Evolutionary conservation across 108 stramenopile genomes (phyloP).

Genomic region (Nitzschia sp.): DNA sequence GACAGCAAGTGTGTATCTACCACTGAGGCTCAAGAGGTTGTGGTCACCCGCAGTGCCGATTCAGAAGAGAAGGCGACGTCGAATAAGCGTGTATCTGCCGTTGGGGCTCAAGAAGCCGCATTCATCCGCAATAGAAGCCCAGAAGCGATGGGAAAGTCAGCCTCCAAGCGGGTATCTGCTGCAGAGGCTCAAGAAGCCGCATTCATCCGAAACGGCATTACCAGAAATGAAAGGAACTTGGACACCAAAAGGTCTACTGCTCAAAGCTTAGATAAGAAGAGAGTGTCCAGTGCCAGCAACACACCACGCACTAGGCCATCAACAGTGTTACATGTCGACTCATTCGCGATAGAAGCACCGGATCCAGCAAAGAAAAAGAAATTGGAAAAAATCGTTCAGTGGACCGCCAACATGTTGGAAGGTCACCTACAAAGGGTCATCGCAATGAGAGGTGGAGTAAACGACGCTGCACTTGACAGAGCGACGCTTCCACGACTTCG

Average conservation of each 20-base stretch:
- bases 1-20: too few relatives aligned
- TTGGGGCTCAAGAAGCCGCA: too few relatives aligned
- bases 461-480: background rate
- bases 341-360: background rate
- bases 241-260: background rate
- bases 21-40: too few relatives aligned
- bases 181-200: too few relatives aligned
- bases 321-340: too few relatives aligned
- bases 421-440: slow-evolving; percentile 13
- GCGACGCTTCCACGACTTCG: background rate
- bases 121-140: too few relatives aligned
- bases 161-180: too few relatives aligned
- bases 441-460: background rate
- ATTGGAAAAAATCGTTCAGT: background rate
- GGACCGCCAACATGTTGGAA: slow-evolving; percentile 8
- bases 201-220: background rate
- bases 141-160: too few relatives aligned
- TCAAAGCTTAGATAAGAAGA: background rate
- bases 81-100: too few relatives aligned
- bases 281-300: background rate
- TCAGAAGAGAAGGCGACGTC: too few relatives aligned
- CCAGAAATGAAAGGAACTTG: background rate
- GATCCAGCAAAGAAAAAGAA: background rate
- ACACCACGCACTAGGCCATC: too few relatives aligned
- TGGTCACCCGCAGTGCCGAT: too few relatives aligned